Conservation (phyloP, 768 basidiomycete species). For the Podaxis rugospora region DNA sequence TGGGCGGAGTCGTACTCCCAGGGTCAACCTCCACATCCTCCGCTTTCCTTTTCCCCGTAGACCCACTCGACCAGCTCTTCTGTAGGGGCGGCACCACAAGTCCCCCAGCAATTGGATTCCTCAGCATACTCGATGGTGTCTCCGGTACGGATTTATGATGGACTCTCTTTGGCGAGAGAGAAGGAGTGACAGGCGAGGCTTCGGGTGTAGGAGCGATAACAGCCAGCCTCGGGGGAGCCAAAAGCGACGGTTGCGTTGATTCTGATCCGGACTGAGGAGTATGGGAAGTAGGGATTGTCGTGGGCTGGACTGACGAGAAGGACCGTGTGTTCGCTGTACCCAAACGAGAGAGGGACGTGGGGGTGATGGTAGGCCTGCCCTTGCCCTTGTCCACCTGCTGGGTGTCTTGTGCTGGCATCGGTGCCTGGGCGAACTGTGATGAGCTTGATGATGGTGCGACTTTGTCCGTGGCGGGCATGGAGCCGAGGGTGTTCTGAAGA, state of each 20-base stretch:
- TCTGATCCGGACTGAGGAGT: constrained; percentile 15
- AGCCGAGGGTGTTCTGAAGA: not conserved
- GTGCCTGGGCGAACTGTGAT: not conserved
- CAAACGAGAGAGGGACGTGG: constrained; percentile 3
- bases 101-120: constrained; percentile 16
- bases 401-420: not conserved
- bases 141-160: constrained; percentile 27
- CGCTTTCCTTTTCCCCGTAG: constrained; percentile 63
- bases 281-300: constrained; percentile 20
- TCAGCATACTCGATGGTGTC: constrained; percentile 25
- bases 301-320: constrained; percentile 19
- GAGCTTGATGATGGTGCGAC: not conserved
- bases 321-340: constrained; percentile 8
- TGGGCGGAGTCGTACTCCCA: constrained; percentile 56
- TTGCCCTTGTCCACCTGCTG: constrained; percentile 5
- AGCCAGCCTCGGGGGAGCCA: constrained; percentile 33
- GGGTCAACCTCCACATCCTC: constrained; percentile 55
- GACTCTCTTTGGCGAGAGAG: constrained; percentile 18
- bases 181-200: constrained; percentile 30
- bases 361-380: constrained; percentile 4
- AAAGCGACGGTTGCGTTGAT: constrained; percentile 26
- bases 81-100: constrained; percentile 25
- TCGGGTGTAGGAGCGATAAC: constrained; percentile 38
- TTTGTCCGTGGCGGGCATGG: constrained; percentile 1
- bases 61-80: constrained; percentile 30